Evolutionary conservation across 1,284 basidiomycete genomes (phyloP), one percentile per base, ranked within the genome.

Genomic region (Paramarasmius palmivorus): DNA sequence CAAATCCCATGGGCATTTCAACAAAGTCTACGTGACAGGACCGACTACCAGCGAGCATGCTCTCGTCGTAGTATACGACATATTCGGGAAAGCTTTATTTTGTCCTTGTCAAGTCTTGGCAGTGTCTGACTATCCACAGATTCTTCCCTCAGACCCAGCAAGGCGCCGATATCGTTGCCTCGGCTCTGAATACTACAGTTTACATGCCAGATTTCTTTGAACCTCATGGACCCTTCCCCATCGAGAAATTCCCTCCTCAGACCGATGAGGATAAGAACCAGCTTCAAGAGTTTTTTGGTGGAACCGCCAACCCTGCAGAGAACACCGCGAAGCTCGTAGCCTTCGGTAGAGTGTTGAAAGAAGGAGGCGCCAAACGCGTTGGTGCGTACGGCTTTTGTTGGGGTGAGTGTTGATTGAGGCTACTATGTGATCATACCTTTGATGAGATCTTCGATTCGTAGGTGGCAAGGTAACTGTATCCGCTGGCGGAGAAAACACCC

Each of bases 131-230:
- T 12, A 19, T 32, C 14, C 34, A 7, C 56, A 79, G 78, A 6
- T 79, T 70, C 69, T 80, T 76, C 65, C 79, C 80, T n/a, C 53
- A 83, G 65, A 84, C 82, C 6, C 78, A 81, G 62, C 82, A 83
- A 58, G 83, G 82, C 40, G 82, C 81, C 32, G 85, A 88, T 64
- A 78, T 85, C 48, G 73, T 88, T 52, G 82, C 83, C 0, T 68
- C 73, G 14, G 65, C 74, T 14, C 65, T 83, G 26, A 73, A 78
- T 19, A 76, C 75, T 4, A 74, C 75, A 23, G 79, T 87, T 15
- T 74, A 83, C 60, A 82, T 87, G 79, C 84, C 84, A 26, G 83
- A 86, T 67, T 84, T 86, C 66, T 84, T 86, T 66, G 77, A 79
- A 59, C 79, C 79, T 15, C 65, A 75, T 52, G 68, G 68, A 50